Percentiles rank a stretch among this genome's conserved stretches.
Evolutionary conservation across 331 rosid genomes (phyloP).

Genomic region (Rosa hybrid): DNA sequence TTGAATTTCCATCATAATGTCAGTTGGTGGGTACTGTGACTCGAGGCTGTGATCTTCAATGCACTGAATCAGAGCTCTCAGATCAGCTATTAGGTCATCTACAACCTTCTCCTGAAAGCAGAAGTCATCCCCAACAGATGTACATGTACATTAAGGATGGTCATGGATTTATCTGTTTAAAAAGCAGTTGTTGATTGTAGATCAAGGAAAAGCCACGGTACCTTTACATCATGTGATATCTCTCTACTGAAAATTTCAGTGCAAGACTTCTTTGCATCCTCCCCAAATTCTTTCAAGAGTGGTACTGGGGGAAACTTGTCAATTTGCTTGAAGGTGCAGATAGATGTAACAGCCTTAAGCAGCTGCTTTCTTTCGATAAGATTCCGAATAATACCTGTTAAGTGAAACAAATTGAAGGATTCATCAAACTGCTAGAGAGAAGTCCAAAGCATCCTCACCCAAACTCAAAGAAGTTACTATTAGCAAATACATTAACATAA

Average conservation of each 20-base stretch:
- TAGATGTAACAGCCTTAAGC: constrained; percentile 50
- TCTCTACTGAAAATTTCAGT: not conserved
- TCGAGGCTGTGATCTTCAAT: constrained; percentile 30
- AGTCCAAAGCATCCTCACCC: not conserved
- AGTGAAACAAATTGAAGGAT: constrained; percentile 5
- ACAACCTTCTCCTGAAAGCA: constrained; percentile 35
- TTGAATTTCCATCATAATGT: constrained; percentile 15
- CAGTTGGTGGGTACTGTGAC: constrained; percentile 4
- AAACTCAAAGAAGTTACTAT: constrained; percentile 1
- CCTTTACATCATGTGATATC: constrained; percentile 31
- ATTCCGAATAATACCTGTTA: constrained; percentile 49
- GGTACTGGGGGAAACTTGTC: constrained; percentile 40
- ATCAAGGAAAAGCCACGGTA: constrained; percentile 10
- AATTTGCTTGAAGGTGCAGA: constrained; percentile 47
- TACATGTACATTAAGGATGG: not conserved
- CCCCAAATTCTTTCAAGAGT: constrained; percentile 30
- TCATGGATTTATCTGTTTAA: not conserved
- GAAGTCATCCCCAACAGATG: not conserved
- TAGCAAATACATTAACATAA: constrained; percentile 9
- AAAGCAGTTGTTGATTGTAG: not conserved
- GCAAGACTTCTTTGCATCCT: constrained; percentile 13
- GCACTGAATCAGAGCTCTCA: constrained; percentile 20
- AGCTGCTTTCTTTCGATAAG: constrained; percentile 40
- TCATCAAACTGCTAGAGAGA: constrained; percentile 14
- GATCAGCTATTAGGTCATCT: constrained; percentile 37